A percentile compares a stretch with the other conserved stretches of the same genome.
Conservation (phyloP, 169 alveolate species). For the Eimeria acervulina region DNA sequence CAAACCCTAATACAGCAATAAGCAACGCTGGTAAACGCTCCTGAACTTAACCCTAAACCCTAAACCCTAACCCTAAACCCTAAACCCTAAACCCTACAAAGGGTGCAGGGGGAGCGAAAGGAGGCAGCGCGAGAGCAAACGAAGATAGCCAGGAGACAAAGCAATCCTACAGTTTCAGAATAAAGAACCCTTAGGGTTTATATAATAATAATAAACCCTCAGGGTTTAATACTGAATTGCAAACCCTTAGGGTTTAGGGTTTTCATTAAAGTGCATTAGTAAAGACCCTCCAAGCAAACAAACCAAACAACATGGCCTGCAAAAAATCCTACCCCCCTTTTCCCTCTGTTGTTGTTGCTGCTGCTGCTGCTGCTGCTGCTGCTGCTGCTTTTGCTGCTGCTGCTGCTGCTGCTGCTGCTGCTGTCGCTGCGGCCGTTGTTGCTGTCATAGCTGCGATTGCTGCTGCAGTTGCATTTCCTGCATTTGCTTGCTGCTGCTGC, state of each 20-base stretch:
- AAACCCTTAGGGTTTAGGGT: not conserved
- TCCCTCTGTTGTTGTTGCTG: constrained; percentile 11
- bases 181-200: no score
- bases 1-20: not conserved
- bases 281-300: not conserved
- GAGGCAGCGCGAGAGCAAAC: no score
- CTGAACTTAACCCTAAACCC: not conserved
- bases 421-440: not conserved
- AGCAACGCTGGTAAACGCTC: not conserved
- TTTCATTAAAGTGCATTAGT: not conserved
- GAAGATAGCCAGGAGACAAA: not conserved
- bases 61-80: not conserved
- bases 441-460: not conserved
- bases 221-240: no score
- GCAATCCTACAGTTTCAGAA: not conserved
- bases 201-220: no score
- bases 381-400: not conserved
- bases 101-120: not conserved
- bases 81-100: not conserved
- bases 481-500: not conserved
- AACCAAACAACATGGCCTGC: not conserved
- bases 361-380: constrained; percentile 1
- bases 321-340: not conserved
- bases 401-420: not conserved
- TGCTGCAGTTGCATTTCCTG: not conserved